Base-by-base conservation (phyloP, 345 rosid species). In the Populus deltoides region DNA sequence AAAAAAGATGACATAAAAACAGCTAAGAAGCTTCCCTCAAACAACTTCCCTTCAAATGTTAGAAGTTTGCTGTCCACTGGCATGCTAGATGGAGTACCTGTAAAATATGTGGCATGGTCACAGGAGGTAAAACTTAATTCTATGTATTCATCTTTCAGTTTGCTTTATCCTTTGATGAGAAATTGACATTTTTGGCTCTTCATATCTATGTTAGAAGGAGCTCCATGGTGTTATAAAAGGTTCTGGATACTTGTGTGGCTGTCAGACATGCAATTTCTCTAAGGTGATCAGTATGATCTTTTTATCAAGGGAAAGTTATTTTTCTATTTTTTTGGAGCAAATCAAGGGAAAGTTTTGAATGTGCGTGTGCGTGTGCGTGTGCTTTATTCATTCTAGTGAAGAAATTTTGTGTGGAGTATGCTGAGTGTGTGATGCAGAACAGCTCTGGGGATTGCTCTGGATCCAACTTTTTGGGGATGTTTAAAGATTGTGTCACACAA, bases 41-140 rank as follows among this genome's bases (percentile, higher is more conserved):
- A 90, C 78, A 88, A 73, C 73, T 90, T 91, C 78, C 93, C 93
- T 33, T 86, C 95, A 77, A 90, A 90, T 79, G 93, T 91, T 61
- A 90, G 90, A 81, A 90, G 92, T 77, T 75, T 90, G 81, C 82
- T 88, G 62, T 90, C 93, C 69, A 91, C 93, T 76, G 95, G 95
- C 45, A 88, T 91, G 85, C 83, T 90, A 65, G 95, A 91, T 72
- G 95, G 90, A 66, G 86, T 87, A 65, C 83, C 80, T 73, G 95
- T 91, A 73, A 87, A 91, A 86, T 90, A 90, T 67, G 89, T 87
- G 73, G 87, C 95, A 47, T 88, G 90, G 91, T 87, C 93, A 22
- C 81, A 87, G 35, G 95, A 91, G 88, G 95, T 91, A 79, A 75
- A 72, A 70, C 10, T 77, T 59, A 74, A 59, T 75, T 62, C 74